Percentiles rank a stretch among this genome's conserved stretches.
phyloP scores from a whole-genome alignment of 305 asterid genomes.

The Fraxinus paxiana region DNA sequence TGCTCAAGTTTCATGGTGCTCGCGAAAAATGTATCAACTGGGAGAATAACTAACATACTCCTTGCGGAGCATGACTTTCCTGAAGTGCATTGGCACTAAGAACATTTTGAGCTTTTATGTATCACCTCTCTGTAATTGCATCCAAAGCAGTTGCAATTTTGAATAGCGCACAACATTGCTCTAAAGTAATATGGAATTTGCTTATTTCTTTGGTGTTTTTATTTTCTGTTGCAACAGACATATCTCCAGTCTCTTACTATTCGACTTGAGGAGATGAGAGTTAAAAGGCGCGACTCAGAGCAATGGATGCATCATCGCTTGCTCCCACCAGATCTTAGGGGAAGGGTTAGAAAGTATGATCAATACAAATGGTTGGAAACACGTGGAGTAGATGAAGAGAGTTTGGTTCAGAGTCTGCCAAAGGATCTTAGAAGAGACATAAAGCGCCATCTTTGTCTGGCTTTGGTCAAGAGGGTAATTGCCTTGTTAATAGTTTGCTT shows the following conservation, averaged over 20 bases:
- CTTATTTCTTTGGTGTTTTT: conserved; percentile 12
- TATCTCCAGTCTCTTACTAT: conserved; percentile 97
- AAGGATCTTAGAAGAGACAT: conserved; percentile 98
- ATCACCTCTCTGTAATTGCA: not conserved
- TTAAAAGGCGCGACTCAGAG: conserved; percentile 98
- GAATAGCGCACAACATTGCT: not conserved
- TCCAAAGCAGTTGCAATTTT: not conserved
- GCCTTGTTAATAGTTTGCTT: not conserved
- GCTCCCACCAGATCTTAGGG: conserved; percentile 90
- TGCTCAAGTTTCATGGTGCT: not conserved
- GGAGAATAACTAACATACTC: not conserved
- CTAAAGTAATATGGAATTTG: not conserved
- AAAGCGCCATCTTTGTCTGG: conserved; percentile 98
- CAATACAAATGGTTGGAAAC: conserved; percentile 99
- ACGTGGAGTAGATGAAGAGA: conserved; percentile 95
- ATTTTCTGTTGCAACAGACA: conserved; percentile 56
- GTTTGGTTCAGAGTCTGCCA: conserved; percentile 84
- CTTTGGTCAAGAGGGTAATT: conserved; percentile 91
- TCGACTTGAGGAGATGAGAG: conserved; percentile 99
- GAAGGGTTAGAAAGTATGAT: conserved; percentile 91
- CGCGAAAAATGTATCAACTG: not conserved
- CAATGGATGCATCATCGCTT: conserved; percentile 99
- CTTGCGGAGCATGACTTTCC: not conserved
- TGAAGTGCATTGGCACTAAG: not conserved
- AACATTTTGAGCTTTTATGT: not conserved